A percentile compares a stretch with the other conserved stretches of the same genome.
Evolutionary conservation across 1,139 yeast genomes (phyloP).

Genomic region (Geotrichum carabidarum): DNA sequence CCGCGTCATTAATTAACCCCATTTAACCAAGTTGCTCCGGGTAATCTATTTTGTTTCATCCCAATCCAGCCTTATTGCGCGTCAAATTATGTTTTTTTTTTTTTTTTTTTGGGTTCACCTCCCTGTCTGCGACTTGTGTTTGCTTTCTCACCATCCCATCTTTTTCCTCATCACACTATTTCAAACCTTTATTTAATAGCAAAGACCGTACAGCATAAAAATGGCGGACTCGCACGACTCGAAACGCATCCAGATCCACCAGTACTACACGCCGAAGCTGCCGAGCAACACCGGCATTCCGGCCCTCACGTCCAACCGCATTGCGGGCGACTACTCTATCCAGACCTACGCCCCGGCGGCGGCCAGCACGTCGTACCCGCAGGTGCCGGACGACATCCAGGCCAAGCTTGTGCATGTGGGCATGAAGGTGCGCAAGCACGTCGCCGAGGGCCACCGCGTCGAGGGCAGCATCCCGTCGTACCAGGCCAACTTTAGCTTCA

Average conservation of each 20-base stretch:
- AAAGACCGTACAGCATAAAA: neutral
- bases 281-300: constrained; percentile 9
- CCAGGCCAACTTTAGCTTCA: constrained; percentile 22
- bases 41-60: neutral
- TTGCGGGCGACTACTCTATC: constrained; percentile 6
- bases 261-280: constrained; percentile 13
- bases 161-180: neutral
- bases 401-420: constrained; percentile 30
- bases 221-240: constrained; percentile 14
- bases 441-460: constrained; percentile 33
- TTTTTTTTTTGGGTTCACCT: neutral
- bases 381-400: constrained; percentile 29
- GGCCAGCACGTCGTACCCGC: constrained; percentile 21
- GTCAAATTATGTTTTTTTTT: neutral
- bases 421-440: constrained; percentile 33
- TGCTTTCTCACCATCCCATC: neutral
- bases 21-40: neutral
- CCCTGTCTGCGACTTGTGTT: neutral
- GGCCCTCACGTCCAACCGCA: constrained; percentile 3
- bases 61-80: neutral
- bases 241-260: constrained; percentile 9
- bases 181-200: neutral
- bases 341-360: neutral
- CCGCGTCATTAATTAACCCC: neutral
- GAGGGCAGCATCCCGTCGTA: constrained; percentile 28